Conservation (phyloP, 176 grass and related monocot genomes). For the Triticum turgidum region DNA sequence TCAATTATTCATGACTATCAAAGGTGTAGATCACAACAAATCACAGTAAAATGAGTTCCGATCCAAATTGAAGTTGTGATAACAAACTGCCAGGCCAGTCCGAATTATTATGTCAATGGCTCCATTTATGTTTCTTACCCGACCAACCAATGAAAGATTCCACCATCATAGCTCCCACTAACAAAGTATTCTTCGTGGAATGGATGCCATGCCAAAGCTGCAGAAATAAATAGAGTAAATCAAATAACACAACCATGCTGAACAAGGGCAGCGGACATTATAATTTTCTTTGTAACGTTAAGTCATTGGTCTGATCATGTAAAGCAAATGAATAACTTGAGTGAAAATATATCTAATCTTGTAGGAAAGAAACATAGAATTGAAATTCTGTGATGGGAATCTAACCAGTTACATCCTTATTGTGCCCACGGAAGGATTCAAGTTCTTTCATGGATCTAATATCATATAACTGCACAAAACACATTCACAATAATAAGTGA, state of each 20-base stretch:
- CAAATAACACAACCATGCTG: constrained; percentile 25
- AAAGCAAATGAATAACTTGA: constrained; percentile 14
- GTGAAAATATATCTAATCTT: background rate
- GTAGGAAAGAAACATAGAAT: constrained; percentile 16
- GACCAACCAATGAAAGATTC: constrained; percentile 99
- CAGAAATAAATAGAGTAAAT: constrained; percentile 40
- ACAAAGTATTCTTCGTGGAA: constrained; percentile 99
- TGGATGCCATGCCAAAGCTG: constrained; percentile 97
- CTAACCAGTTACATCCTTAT: constrained; percentile 94
- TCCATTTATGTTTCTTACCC: constrained; percentile 64
- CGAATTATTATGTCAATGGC: constrained; percentile 11
- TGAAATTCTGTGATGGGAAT: constrained; percentile 28
- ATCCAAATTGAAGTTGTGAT: constrained; percentile 8
- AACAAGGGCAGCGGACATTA: background rate
- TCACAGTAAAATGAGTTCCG: background rate
- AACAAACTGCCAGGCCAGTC: background rate
- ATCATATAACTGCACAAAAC: constrained; percentile 88
- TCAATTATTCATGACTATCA: background rate
- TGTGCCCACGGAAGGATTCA: constrained; percentile 96
- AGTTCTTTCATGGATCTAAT: constrained; percentile 99
- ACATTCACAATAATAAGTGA: constrained; percentile 35
- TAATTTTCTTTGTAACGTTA: background rate
- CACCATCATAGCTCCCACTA: constrained; percentile 96
- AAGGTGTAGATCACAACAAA: constrained; percentile 11
- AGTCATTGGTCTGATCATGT: background rate